These are phyloP conservation scores for Closterium sp. DNA, from an alignment of 139 green algal species.

Conservation along the genomic window DNA sequence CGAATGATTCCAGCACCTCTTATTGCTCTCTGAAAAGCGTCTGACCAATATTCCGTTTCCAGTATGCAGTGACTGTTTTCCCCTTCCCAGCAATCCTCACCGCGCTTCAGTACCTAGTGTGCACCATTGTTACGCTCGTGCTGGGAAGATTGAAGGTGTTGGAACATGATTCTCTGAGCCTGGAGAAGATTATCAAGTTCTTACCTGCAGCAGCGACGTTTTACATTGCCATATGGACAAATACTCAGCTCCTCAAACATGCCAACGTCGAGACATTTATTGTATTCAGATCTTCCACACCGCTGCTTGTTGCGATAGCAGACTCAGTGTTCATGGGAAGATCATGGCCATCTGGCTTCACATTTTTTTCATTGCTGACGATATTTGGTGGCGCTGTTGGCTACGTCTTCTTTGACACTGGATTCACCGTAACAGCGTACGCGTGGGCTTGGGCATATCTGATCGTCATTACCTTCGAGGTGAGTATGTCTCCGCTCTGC, in stretches of 20 bases:
- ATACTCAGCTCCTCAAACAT: conserved; percentile 37
- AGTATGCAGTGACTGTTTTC: conserved; percentile 31
- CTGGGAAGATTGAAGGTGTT: not conserved
- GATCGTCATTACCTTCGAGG: conserved; percentile 21
- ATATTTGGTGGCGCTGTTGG: conserved; percentile 29
- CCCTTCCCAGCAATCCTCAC: conserved; percentile 17
- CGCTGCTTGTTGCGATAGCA: conserved; percentile 32
- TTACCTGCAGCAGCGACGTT: conserved; percentile 33
- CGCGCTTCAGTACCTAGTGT: conserved; percentile 23
- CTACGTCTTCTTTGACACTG: conserved; percentile 18
- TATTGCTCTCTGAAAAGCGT: not conserved
- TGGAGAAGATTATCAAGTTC: conserved; percentile 12
- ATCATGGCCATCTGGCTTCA: conserved; percentile 13
- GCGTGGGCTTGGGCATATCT: conserved; percentile 42
- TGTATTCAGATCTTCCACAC: conserved; percentile 37
- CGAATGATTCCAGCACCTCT: not conserved
- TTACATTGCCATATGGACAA: conserved; percentile 40
- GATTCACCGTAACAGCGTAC: conserved; percentile 29
- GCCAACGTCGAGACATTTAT: conserved; percentile 47
- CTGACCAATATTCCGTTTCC: not conserved
- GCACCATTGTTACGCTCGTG: not conserved
- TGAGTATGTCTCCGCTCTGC: not conserved
- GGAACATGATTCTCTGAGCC: conserved; percentile 9
- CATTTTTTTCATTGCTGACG: conserved; percentile 22
- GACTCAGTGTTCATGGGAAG: conserved; percentile 32